Evolutionary conservation across 805 yeast species (phyloP), one percentile per base, ranked within the genome.

Genomic region (Hanseniaspora occidentalis): DNA sequence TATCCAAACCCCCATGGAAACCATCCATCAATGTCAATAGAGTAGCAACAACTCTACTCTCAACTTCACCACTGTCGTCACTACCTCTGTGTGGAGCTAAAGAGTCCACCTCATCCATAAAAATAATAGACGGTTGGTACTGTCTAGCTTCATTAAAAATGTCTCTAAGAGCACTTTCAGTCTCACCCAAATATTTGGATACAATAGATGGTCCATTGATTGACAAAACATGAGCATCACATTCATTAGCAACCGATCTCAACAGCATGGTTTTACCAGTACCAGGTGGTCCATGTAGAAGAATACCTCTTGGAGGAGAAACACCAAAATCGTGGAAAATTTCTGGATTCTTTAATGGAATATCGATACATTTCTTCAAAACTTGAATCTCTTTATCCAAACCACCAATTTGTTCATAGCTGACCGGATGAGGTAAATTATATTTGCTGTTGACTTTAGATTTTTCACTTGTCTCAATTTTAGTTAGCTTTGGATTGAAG

Each of bases 201-300:
- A 88, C 89, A 39, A 92, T 82, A 1, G 94, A 77, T 1, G 96
- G 94, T 0, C 96, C 96, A 55, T 83, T 82, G 19, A 92, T 79
- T 2, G 82, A 77, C 35, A 92, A 66, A 0, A 89, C 77, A 58
- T 89, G 98, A 0, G 94, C 94, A 45, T 79, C 71, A 1, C 73
- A 65, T 43, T 81, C 89, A 46, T 75, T 69, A 0, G 95, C 94
- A 8, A 89, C 77, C 21, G 95, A 80, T 41, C 83, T 71, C 27
- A 92, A 65, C 6, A 92, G 67, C 84, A 88, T 75, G 1, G 96
- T 83, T 57, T 89, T 89, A 39, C 98, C 98, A 0, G 96, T 89
- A 3, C 98, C 98, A 2, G 97, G 92, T 2, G 96, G 95, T 0
- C 98, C 98, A 61, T 89, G 95, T 10, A 89, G 61, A 13, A 89